A percentile compares a stretch with the other conserved stretches of the same genome.
Conservation (phyloP, 2,329 filamentous ascomycete genomes). For the Scleromitrula shiraiana region DNA sequence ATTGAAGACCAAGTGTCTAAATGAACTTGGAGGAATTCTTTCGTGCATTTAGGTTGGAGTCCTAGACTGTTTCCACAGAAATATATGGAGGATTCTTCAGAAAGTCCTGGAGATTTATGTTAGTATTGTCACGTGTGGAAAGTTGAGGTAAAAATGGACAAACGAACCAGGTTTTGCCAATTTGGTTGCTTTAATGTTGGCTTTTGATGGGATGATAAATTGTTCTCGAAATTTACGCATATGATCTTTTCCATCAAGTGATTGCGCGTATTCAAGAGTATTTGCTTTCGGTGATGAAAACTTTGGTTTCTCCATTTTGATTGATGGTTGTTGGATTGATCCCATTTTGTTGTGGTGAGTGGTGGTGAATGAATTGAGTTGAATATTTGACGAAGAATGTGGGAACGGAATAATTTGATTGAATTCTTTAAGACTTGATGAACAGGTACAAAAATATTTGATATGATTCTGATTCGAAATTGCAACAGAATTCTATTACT, state of each 20-base stretch:
- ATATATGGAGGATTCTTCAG: constrained; percentile 53
- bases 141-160: no score
- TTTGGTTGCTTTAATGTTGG: constrained; percentile 58
- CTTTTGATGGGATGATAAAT: constrained; percentile 70
- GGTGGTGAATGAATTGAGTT: neutral
- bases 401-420: neutral
- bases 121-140: neutral
- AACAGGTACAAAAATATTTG: neutral
- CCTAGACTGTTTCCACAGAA: constrained; percentile 88
- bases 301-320: constrained; percentile 25
- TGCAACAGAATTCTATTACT: neutral
- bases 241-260: constrained; percentile 53
- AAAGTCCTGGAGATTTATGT: constrained; percentile 8
- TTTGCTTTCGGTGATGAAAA: constrained; percentile 44
- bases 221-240: constrained; percentile 55
- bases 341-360: constrained; percentile 20
- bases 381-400: neutral
- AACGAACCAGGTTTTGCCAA: constrained; percentile 9
- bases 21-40: constrained; percentile 60
- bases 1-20: constrained; percentile 78
- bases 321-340: constrained; percentile 15
- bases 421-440: neutral
- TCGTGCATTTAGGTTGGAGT: constrained; percentile 65
- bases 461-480: neutral
- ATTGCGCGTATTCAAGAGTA: constrained; percentile 38